Conservation (phyloP, 495 filamentous ascomycete species). For the Penicillium argentinense region DNA sequence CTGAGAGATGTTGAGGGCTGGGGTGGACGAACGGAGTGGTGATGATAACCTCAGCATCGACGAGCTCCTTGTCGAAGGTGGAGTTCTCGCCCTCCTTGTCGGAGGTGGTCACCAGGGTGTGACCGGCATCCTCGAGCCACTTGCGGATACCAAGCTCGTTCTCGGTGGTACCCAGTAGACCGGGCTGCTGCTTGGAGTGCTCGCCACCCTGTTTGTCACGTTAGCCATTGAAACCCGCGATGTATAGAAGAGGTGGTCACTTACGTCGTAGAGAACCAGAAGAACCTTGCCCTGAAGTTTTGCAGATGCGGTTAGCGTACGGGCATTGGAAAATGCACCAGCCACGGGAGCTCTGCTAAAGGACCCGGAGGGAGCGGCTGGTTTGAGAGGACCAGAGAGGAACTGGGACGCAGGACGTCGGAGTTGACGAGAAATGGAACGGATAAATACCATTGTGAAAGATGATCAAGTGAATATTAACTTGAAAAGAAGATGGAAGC, state of each 20-base stretch:
- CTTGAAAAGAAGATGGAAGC: slow-evolving; percentile 6
- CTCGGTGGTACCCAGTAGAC: slow-evolving; percentile 90
- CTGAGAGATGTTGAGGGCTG: not conserved
- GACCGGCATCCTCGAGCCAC: slow-evolving; percentile 94
- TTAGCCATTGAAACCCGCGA: slow-evolving; percentile 17
- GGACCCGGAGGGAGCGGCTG: slow-evolving; percentile 14
- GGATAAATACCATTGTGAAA: slow-evolving; percentile 71
- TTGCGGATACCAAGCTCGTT: slow-evolving; percentile 96
- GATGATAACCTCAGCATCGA: slow-evolving; percentile 97
- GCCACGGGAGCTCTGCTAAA: slow-evolving; percentile 33
- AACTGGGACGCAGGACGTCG: slow-evolving; percentile 59
- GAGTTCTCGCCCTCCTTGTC: slow-evolving; percentile 96
- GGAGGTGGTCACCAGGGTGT: slow-evolving; percentile 94
- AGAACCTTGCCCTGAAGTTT: slow-evolving; percentile 70
- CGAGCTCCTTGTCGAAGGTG: slow-evolving; percentile 89
- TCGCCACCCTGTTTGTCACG: slow-evolving; percentile 53
- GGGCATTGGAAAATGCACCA: slow-evolving; percentile 39
- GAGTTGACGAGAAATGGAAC: slow-evolving; percentile 56
- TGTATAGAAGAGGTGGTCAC: too few species aligned
- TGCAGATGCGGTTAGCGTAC: slow-evolving; percentile 57
- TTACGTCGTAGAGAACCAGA: slow-evolving; percentile 74
- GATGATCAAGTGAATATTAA: slow-evolving; percentile 15
- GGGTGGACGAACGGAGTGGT: slow-evolving; percentile 80
- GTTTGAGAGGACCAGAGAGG: slow-evolving; percentile 37
- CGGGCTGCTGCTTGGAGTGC: slow-evolving; percentile 75